phyloP scores from a whole-genome alignment of 179 eudicot genomes.

The Carnegiea gigantea region DNA sequence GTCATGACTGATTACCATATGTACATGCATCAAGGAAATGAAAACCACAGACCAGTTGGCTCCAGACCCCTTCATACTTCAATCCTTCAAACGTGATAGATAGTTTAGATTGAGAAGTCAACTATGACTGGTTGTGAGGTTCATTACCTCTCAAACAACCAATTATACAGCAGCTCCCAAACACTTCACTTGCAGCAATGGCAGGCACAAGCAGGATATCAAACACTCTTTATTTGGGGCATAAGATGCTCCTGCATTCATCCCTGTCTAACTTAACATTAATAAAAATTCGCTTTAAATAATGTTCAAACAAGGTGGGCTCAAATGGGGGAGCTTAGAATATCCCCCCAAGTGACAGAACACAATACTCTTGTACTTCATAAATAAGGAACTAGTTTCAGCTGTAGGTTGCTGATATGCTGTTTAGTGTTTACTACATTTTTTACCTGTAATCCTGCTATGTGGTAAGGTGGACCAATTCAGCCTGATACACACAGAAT shows the following conservation, averaged over 20 bases:
- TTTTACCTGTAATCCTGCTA: neutral
- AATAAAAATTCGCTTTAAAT: too few relatives aligned
- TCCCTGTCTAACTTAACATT: too few relatives aligned
- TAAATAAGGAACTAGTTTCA: neutral
- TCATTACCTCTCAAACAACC: neutral
- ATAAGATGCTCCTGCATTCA: too few relatives aligned
- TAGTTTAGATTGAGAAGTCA: neutral
- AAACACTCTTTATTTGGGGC: too few relatives aligned
- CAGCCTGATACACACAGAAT: too few relatives aligned
- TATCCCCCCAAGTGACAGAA: neutral
- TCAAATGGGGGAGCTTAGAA: neutral
- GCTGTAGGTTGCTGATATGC: neutral
- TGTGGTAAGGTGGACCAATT: too few relatives aligned
- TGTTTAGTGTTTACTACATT: neutral
- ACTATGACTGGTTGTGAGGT: too few relatives aligned
- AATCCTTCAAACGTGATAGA: neutral
- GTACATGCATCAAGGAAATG: slow-evolving; percentile 11
- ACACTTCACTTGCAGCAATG: too few relatives aligned
- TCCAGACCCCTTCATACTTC: neutral
- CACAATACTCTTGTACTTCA: neutral
- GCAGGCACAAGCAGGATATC: neutral
- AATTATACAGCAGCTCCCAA: neutral
- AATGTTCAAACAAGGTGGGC: neutral
- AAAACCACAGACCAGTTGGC: slow-evolving; percentile 10
- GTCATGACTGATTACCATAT: neutral